phyloP scores from a whole-genome alignment of 1,284 basidiomycete species.

The Pascua guehoae region DNA sequence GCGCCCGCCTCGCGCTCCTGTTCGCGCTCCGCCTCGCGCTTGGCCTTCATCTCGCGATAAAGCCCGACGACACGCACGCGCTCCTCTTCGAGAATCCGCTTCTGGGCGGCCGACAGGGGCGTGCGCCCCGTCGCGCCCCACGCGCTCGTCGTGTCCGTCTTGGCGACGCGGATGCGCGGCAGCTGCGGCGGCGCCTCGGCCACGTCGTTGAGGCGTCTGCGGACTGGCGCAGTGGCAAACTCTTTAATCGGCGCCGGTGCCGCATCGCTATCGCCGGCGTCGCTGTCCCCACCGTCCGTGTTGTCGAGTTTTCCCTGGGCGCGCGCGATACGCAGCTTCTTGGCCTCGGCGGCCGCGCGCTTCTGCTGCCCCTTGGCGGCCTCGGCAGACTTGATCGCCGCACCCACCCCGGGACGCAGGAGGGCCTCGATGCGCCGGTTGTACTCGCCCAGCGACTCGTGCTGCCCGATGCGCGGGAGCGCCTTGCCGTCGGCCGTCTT shows the following conservation, averaged over 20 bases:
- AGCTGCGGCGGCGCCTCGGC: constrained; percentile 28
- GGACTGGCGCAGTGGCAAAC: constrained; percentile 15
- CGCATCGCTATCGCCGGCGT: background rate
- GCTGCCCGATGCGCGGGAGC: constrained; percentile 25
- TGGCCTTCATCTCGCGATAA: constrained; percentile 32
- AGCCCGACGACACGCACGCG: constrained; percentile 40
- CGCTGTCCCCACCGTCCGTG: background rate
- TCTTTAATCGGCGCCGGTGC: background rate
- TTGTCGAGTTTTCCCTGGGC: constrained; percentile 13
- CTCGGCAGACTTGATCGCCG: constrained; percentile 44
- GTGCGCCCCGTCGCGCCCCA: constrained; percentile 15
- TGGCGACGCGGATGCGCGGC: constrained; percentile 18
- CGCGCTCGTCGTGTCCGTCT: background rate
- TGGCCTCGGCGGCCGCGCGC: constrained; percentile 21
- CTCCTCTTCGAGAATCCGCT: constrained; percentile 44
- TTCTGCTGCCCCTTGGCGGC: constrained; percentile 24
- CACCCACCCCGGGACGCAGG: constrained; percentile 37
- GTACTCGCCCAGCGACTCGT: constrained; percentile 40
- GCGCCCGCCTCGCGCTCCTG: constrained; percentile 21
- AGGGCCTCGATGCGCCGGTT: constrained; percentile 45
- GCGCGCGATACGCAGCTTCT: constrained; percentile 19
- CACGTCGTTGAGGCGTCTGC: constrained; percentile 23
- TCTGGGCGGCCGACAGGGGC: constrained; percentile 42
- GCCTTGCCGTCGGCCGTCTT: constrained; percentile 4
- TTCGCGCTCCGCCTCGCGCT: constrained; percentile 16